These are phyloP conservation scores for Botrytis deweyae DNA, from an alignment of 2,329 filamentous ascomycete genomes.

Conservation along the genomic window DNA sequence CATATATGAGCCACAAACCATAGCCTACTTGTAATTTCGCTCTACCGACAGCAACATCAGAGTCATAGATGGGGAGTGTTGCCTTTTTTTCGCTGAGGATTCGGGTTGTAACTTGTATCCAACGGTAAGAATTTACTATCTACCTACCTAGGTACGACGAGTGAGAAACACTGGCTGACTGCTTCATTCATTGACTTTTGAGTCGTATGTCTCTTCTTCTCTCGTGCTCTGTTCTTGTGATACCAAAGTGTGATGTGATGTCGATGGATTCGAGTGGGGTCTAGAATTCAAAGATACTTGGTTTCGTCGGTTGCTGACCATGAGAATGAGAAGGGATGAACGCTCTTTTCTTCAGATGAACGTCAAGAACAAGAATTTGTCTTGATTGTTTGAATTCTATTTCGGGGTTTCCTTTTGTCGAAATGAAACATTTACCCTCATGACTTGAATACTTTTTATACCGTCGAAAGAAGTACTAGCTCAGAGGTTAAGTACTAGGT, in stretches of 20 bases:
- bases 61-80: conserved; percentile 5
- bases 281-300: not conserved
- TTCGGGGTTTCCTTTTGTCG: not conserved
- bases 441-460: not conserved
- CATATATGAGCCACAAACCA: conserved; percentile 5
- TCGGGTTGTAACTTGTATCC: not conserved
- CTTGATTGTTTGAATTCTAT: not conserved
- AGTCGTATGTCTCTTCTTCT: not conserved
- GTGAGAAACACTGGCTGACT: not conserved
- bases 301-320: conserved; percentile 1
- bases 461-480: not conserved
- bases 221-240: conserved; percentile 16
- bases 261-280: conserved; percentile 1
- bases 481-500: not conserved
- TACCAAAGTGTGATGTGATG: not conserved
- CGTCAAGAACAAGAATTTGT: not conserved
- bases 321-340: conserved; percentile 1
- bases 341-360: not conserved
- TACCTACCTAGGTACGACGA: not conserved
- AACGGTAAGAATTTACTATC: not conserved
- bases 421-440: not conserved
- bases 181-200: not conserved
- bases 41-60: not conserved
- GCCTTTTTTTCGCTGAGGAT: not conserved
- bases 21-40: conserved; percentile 2